These are phyloP conservation scores for Hymenotorrendiella dingleyae DNA, from an alignment of 2,329 filamentous ascomycete genomes.

Conservation along the genomic window DNA sequence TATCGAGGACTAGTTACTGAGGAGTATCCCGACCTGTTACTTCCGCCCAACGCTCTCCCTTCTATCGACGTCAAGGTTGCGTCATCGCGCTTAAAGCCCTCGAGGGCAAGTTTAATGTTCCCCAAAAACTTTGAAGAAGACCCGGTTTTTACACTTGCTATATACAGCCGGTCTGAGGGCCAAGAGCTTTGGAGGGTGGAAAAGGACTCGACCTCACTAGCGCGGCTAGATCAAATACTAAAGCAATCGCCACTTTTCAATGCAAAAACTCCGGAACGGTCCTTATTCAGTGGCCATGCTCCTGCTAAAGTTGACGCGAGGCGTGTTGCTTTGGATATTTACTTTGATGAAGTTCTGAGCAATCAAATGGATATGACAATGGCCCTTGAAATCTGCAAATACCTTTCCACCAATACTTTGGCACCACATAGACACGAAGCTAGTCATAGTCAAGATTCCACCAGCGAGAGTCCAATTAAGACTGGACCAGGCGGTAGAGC, in stretches of 20 bases:
- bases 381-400: conserved; percentile 78
- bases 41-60: conserved; percentile 83
- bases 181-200: conserved; percentile 90
- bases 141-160: conserved; percentile 84
- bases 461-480: conserved; percentile 35
- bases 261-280: conserved; percentile 74
- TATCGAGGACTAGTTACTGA: conserved; percentile 77
- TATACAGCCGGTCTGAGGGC: conserved; percentile 70
- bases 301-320: conserved; percentile 90
- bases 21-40: conserved; percentile 76
- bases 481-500: conserved; percentile 59
- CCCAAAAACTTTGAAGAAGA: conserved; percentile 81
- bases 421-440: conserved; percentile 56
- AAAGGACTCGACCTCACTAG: conserved; percentile 78
- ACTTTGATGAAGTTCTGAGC: conserved; percentile 80
- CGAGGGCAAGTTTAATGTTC: conserved; percentile 75
- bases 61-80: conserved; percentile 82
- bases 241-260: conserved; percentile 68
- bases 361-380: conserved; percentile 72
- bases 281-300: conserved; percentile 84
- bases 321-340: conserved; percentile 71
- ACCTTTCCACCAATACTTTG: conserved; percentile 66
- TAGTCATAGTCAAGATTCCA: conserved; percentile 35
- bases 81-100: conserved; percentile 91
- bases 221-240: conserved; percentile 75